Percentiles rank a stretch among this genome's conserved stretches.
phyloP scores from a whole-genome alignment of 371 early-diverging fungal species.

The Syncephalis fuscata region DNA sequence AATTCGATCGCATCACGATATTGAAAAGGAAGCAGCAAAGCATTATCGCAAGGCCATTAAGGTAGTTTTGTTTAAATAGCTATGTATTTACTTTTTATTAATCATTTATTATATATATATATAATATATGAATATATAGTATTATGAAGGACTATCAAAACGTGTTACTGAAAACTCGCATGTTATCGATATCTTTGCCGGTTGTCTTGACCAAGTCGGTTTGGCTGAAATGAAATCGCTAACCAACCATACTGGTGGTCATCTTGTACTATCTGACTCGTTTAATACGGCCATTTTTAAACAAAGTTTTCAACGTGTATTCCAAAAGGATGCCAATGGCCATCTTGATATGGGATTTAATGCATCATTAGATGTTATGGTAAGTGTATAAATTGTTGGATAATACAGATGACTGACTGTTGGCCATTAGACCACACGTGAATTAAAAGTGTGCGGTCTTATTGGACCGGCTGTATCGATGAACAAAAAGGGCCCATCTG shows the following conservation, averaged over 20 bases:
- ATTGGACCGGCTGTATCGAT: constrained; percentile 89
- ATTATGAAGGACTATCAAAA: constrained; percentile 83
- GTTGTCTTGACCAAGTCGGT: constrained; percentile 92
- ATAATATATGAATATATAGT: constrained; percentile 27
- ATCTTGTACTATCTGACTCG: constrained; percentile 92
- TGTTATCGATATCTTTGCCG: constrained; percentile 81
- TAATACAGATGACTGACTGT: background rate
- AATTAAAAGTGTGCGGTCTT: constrained; percentile 88
- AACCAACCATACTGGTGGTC: constrained; percentile 86
- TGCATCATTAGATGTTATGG: constrained; percentile 89
- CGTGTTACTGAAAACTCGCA: constrained; percentile 75
- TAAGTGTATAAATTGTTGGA: constrained; percentile 8
- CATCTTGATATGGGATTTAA: constrained; percentile 94
- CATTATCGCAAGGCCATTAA: constrained; percentile 85
- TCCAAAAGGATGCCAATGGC: constrained; percentile 79
- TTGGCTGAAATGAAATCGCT: constrained; percentile 95
- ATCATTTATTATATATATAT: too few species aligned
- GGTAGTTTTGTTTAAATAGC: constrained; percentile 14
- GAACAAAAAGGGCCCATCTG: constrained; percentile 75
- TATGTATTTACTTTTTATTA: too few species aligned
- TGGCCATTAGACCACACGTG: constrained; percentile 85
- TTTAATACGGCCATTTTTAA: constrained; percentile 94
- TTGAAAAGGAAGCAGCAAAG: constrained; percentile 88
- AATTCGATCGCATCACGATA: constrained; percentile 94
- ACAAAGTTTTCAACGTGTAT: constrained; percentile 86